phyloP scores from a whole-genome alignment of 2,329 filamentous ascomycete genomes.

The Phialocephala subalpina region DNA sequence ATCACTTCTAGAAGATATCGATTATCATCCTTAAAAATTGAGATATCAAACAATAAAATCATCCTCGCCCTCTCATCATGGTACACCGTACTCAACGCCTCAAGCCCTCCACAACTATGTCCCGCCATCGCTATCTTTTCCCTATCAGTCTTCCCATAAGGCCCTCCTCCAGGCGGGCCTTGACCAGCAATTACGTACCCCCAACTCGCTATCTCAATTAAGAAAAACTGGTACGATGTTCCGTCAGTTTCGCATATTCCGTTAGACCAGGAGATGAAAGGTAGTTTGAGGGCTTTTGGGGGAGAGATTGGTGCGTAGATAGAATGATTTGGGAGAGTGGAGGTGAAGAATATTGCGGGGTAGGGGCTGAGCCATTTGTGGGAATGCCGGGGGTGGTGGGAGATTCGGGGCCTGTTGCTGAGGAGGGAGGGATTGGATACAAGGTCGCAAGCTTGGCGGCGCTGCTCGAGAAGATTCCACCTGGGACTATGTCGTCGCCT shows the following conservation, averaged over 20 bases:
- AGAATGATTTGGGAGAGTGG: background rate
- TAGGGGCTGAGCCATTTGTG: background rate
- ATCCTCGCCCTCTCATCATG: background rate
- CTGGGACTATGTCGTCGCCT: background rate
- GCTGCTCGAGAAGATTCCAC: background rate
- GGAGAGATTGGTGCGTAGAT: background rate
- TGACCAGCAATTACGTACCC: background rate
- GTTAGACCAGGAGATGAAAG: background rate
- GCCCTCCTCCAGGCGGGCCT: background rate
- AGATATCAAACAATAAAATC: background rate
- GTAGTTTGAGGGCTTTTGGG: background rate
- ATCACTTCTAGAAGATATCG: background rate
- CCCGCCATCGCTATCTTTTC: background rate
- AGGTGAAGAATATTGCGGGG: background rate
- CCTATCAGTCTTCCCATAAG: background rate
- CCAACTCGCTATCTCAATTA: too few species aligned
- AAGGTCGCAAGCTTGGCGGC: background rate
- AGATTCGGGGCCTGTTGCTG: background rate
- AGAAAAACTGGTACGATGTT: background rate
- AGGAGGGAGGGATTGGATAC: background rate
- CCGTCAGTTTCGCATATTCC: background rate
- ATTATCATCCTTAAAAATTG: background rate
- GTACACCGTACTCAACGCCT: background rate
- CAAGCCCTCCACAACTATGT: background rate
- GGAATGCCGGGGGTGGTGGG: background rate